Base-by-base conservation (phyloP, 2,329 filamentous ascomycete species). In the Plectosphaerella plurivora region DNA sequence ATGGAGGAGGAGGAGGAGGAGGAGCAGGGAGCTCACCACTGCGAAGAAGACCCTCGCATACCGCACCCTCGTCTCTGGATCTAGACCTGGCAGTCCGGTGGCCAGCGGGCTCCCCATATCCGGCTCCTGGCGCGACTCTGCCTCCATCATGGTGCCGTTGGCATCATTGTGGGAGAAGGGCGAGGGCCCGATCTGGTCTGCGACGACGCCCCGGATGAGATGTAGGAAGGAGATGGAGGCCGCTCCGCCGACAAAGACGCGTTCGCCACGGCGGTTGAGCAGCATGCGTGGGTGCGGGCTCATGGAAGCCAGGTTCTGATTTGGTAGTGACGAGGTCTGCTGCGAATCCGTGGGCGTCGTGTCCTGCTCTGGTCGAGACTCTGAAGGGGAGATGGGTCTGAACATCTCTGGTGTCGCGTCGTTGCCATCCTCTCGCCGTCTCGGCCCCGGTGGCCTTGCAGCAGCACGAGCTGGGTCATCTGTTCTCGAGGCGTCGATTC, bases 201-300 rank as follows among this genome's bases (percentile, higher is more conserved):
- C 72, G 56, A 75, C 62, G 5, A 70, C 71, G n/a, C 75, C 68
- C n/a, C 77, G 71, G 22, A 81, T 67, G 35, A 81, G 70, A 53
- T 82, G 77, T 2, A 83, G 64, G 53, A 83, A 83, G 0, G 80
- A 82, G 14, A 84, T 63, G 1, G 77, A 74, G 1, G 76, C 76
- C 15, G 73, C 74, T 18, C 72, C 67, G n/a, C 76, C 72, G 46
- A 78, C 68, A 49, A 73, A 79, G 1, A 78, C 73, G 71, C 71
- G 69, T 58, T 82, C 78, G 4, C 79, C 77, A 16, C 76, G 73
- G 1, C 74, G 66, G 56, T 78, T 81, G 3, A 78, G 65, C 7
- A 82, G 62, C 75, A 82, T 79, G 0, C 74, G 62, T 1, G 66
- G 59, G 53, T 64, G 57, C 4, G 60, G 9, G 37, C 45, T 28